phyloP scores from a whole-genome alignment of 202 grass and related monocot species.

The Carex sylvatica region DNA sequence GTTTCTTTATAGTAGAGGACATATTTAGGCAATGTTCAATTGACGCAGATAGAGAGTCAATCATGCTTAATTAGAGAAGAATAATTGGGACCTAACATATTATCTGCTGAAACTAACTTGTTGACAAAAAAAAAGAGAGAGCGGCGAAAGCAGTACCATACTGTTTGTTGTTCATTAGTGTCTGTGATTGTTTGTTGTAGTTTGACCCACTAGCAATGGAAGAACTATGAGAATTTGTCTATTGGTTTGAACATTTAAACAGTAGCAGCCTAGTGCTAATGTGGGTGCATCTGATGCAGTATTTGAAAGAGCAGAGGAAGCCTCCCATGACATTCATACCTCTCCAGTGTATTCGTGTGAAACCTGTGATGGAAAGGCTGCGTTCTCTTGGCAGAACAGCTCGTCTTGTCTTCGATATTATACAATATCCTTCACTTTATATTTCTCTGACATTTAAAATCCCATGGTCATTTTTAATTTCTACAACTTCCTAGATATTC shows the following conservation, averaged over 20 bases:
- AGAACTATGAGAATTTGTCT: neutral
- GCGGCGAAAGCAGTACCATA: neutral
- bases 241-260: neutral
- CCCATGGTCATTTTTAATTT: neutral
- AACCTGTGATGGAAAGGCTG: conserved; percentile 81
- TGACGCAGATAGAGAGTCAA: neutral
- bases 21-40: neutral
- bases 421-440: conserved; percentile 87
- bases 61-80: neutral
- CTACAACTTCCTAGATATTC: neutral
- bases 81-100: neutral
- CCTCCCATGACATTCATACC: conserved; percentile 99
- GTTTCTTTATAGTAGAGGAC: neutral
- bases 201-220: neutral
- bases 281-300: conserved; percentile 45
- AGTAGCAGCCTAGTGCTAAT: conserved; percentile 2
- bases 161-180: neutral
- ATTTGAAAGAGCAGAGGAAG: conserved; percentile 96
- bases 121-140: neutral
- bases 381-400: conserved; percentile 86
- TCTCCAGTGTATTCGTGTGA: conserved; percentile 87
- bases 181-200: neutral
- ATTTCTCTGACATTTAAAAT: neutral
- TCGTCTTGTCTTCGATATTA: conserved; percentile 91
- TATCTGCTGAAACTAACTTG: neutral